Base-by-base conservation (phyloP, 352 stramenopile species). In the Pythium volutum region DNA sequence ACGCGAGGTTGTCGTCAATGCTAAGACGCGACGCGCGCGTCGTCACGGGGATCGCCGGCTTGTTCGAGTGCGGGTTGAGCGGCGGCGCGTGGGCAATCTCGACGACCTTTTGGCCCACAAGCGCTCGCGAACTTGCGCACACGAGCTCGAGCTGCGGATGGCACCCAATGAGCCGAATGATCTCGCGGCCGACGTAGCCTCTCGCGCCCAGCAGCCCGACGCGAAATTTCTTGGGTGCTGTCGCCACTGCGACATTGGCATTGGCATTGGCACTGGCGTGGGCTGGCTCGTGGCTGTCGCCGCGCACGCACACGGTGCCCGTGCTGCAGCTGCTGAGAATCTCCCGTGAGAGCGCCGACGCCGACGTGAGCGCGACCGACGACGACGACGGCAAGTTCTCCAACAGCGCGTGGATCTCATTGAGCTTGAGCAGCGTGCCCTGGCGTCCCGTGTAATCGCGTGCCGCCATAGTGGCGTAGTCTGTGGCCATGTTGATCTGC, bases 391-490 rank as follows among this genome's bases (percentile, higher is more conserved):
- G 86, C 33, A 96, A 67, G 33, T 77, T 77, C 56, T 93, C 73
- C 41, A 95, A 70, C 20, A 97, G 74, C 31, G 74, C 71, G 69
- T 96, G 88, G 68, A 97, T 95, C 72, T 97, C 88, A 55, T 95
- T 96, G 16, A 97, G 75, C 77, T 97, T 96, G 54, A 97, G 77
- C n/a, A 96, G 77, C 54, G 88, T 97, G 49, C 88, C 88, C 58
- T 97, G 87, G 36, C 88, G 87, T 16, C 88, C 88, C 22, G 81
- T 92, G 73, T 96, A 97, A 75, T 96, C 86, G 16, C 74, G 74
- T 14, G 81, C 65, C 12, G 82, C 83, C 79, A 97, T 91, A 29
- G 50, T 56, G 60, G 71, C 76, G 62, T 93, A 96, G 69, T 96
- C 81, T 36, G 76, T 84, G 25, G 72, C 57, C 84, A 96, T 93